Evolutionary conservation across 106 monocot species (phyloP), one percentile per base, ranked within the genome.

Genomic region (Vanilla planifolia): DNA sequence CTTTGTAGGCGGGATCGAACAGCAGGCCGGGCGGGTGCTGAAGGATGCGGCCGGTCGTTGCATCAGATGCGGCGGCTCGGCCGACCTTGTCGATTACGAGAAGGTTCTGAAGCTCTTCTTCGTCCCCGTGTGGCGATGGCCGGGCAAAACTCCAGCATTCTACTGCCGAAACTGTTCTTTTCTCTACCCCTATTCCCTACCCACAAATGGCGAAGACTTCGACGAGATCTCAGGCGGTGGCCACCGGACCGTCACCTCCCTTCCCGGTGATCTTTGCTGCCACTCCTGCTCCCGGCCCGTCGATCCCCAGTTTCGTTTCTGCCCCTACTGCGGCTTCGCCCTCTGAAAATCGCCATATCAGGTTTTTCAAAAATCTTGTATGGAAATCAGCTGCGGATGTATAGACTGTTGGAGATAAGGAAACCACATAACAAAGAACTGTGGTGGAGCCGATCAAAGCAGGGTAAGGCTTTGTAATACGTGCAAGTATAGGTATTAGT

Each of bases 101-200:
- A 85, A 85, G 64, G 80, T 85, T 0, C 67, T 85, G 16, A 85
- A 85, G 65, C 66, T 85, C 4, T 85, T 85, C 77, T 85, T 85
- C 71, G 63, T 85, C 44, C 85, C 85, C 57, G 74, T 85, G 1
- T 77, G 74, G 85, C 65, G 74, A n/a, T 85, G 77, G 77, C 34
- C 66, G 21, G 55, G 23, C 6, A 80, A 76, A 33, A 33, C 55
- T 0, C 76, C 67, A 0, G 73, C 63, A 22, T 60, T 65, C 62
- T 13, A 35, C 51, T 77, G 80, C 71, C 42, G 64, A 8, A 43
- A 68, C 47, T 85, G 80, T 67, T 56, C 50, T 15, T 59, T 77
- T 27, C 67, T 80, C 63, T 85, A 59, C 67, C 74, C 77, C 13
- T 23, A 36, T 1, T 67, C 79, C 29, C 36, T 69, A 22, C 73